Evolutionary conservation across 208 protist species (phyloP).

Genomic region (Wallacemonas sp.): DNA sequence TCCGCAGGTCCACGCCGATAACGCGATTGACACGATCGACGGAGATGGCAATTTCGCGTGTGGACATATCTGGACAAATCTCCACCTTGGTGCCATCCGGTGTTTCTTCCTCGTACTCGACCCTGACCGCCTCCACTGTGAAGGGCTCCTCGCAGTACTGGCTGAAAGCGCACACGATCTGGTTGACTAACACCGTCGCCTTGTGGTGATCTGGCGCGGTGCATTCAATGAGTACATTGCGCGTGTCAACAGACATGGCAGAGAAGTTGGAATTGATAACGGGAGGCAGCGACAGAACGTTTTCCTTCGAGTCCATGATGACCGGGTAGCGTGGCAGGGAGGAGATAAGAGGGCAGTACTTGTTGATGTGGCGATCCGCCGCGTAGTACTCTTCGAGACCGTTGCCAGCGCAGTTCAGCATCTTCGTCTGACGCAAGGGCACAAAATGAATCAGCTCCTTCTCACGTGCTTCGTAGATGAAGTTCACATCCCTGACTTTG

Average conservation of each 20-base stretch:
- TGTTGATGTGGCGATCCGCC: conserved; percentile 87
- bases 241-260: conserved; percentile 96
- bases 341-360: conserved; percentile 83
- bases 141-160: conserved; percentile 92
- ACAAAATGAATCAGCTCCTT: conserved; percentile 94
- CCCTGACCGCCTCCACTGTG: conserved; percentile 85
- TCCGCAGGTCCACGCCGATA: conserved; percentile 89
- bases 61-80: conserved; percentile 71
- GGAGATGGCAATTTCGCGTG: conserved; percentile 41
- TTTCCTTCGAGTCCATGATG: conserved; percentile 58
- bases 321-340: conserved; percentile 79
- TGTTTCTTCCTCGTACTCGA: conserved; percentile 72
- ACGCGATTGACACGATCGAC: conserved; percentile 81
- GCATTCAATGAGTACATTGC: conserved; percentile 99
- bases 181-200: conserved; percentile 96
- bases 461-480: conserved; percentile 78
- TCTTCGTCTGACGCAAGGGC: conserved; percentile 88
- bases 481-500: conserved; percentile 92
- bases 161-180: conserved; percentile 96
- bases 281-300: conserved; percentile 98
- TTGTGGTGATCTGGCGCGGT: conserved; percentile 98
- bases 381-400: conserved; percentile 89
- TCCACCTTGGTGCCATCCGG: conserved; percentile 64
- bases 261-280: conserved; percentile 99
- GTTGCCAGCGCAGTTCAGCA: conserved; percentile 77